Percentiles rank a stretch among this genome's conserved stretches.
phyloP scores from a whole-genome alignment of 306 rosid species.

The Quillaja saponaria region DNA sequence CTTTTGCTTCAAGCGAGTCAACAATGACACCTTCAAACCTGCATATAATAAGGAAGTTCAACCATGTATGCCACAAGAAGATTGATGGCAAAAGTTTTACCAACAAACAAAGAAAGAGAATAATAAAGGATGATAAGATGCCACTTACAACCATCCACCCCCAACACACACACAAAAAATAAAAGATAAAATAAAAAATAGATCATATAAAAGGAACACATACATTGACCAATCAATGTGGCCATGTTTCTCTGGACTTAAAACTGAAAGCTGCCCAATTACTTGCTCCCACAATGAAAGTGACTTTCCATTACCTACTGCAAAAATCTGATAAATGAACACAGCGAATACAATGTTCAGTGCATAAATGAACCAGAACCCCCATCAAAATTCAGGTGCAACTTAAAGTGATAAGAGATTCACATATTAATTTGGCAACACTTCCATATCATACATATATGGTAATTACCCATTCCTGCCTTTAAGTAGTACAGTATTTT shows the following conservation, averaged over 20 bases:
- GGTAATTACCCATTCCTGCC: background rate
- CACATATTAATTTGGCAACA: slow-evolving; percentile 3
- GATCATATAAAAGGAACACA: slow-evolving; percentile 38
- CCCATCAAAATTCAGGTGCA: slow-evolving; percentile 14
- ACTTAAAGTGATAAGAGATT: slow-evolving; percentile 29
- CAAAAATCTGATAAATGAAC: slow-evolving; percentile 66
- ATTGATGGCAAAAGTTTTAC: slow-evolving; percentile 1
- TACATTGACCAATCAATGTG: slow-evolving; percentile 88
- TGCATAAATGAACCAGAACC: slow-evolving; percentile 19
- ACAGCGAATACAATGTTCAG: slow-evolving; percentile 4
- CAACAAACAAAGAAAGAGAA: background rate
- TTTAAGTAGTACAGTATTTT: no score
- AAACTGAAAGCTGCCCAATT: slow-evolving; percentile 53
- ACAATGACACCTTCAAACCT: slow-evolving; percentile 87
- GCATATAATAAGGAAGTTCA: slow-evolving; percentile 31
- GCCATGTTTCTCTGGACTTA: slow-evolving; percentile 52
- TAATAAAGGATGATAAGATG: background rate
- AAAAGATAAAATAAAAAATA: slow-evolving; percentile 4
- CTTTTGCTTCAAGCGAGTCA: slow-evolving; percentile 75
- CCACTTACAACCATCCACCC: background rate
- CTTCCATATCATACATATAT: slow-evolving; percentile 11
- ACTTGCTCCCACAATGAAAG: slow-evolving; percentile 70
- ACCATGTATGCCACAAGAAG: slow-evolving; percentile 29
- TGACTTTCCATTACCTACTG: slow-evolving; percentile 64
- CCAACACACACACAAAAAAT: background rate